A percentile compares a stretch with the other conserved stretches of the same genome.
Evolutionary conservation across 169 alveolate genomes (phyloP).

Genomic region (Plasmodium cynomolgi): DNA sequence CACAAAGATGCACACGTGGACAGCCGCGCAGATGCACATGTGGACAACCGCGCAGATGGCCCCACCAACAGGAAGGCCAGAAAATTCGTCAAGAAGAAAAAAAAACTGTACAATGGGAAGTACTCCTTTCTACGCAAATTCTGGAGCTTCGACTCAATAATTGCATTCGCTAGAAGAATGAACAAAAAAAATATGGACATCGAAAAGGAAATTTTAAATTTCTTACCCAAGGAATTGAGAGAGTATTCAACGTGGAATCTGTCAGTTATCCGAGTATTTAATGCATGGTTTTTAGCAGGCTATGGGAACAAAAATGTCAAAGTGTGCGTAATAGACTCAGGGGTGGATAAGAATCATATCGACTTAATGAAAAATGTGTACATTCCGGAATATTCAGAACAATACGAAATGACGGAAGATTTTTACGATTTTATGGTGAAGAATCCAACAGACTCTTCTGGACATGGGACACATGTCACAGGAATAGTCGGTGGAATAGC

Average conservation of each 20-base stretch:
- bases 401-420: conserved; percentile 70
- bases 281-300: conserved; percentile 74
- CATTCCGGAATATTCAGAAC: conserved; percentile 80
- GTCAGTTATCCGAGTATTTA: conserved; percentile 40
- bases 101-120: conserved; percentile 32
- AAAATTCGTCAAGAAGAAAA: conserved; percentile 24
- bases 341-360: conserved; percentile 87
- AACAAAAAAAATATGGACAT: background rate
- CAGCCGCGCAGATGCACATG: background rate
- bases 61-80: background rate
- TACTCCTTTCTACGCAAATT: conserved; percentile 32
- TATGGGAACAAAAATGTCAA: conserved; percentile 72
- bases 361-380: conserved; percentile 83
- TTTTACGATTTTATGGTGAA: conserved; percentile 63
- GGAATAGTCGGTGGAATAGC: conserved; percentile 80
- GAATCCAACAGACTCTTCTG: conserved; percentile 84
- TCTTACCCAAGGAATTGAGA: conserved; percentile 59
- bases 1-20: background rate
- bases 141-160: background rate
- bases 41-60: background rate
- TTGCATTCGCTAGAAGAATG: background rate
- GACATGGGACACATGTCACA: conserved; percentile 90
- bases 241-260: conserved; percentile 70
- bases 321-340: conserved; percentile 89
- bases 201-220: conserved; percentile 29